Evolutionary conservation across 202 grass and related monocot genomes (phyloP), one percentile per base, ranked within the genome.

Genomic region (Saccharum hybrid): DNA sequence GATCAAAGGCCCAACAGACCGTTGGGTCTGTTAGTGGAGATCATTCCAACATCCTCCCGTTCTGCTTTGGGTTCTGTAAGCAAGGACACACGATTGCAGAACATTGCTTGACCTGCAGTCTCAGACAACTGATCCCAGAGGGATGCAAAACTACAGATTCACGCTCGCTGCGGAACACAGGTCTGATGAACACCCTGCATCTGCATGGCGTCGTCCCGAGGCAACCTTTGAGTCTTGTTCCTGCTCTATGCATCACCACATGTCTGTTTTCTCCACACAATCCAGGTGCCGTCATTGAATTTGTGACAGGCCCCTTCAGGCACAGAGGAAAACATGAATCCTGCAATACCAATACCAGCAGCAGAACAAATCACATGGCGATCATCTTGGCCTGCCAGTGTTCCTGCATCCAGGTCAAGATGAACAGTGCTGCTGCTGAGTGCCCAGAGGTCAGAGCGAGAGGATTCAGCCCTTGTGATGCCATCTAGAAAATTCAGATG

Each of bases 381-480:
- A 72, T 11, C 67, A 79, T 28, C 26, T 28, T 28, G 26, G 26
- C 26, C 26, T 28, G 26, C 15, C 57, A 72, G 37, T 14, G 7
- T 72, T 33, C 21, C 41, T 34, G 68, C 59, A 42, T 79, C 57
- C 10, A 21, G 13, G 21, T 85, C 65, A 84, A 49, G 19, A 40
- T 65, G 67, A 79, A 63, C 40, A 79, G 42, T 77, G 66, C 54
- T 22, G 26, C 26, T 28, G 83, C 19, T 63, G 48, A 51, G 15
- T 78, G n/a, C n/a, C 49, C 49, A 52, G 26, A 28, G 26, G 26
- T 28, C 26, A 28, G 48, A 52, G 14, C 18, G 39, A 11, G 11
- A 19, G 14, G 49, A 78, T 78, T 62, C 28, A 63, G 37, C 49
- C 42, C 8, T 39, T 22, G 12, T 18, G 63, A 60, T 54, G 60